These are phyloP conservation scores for Corchorus capsularis DNA, from an alignment of 345 rosid genomes.

Conservation along the genomic window DNA sequence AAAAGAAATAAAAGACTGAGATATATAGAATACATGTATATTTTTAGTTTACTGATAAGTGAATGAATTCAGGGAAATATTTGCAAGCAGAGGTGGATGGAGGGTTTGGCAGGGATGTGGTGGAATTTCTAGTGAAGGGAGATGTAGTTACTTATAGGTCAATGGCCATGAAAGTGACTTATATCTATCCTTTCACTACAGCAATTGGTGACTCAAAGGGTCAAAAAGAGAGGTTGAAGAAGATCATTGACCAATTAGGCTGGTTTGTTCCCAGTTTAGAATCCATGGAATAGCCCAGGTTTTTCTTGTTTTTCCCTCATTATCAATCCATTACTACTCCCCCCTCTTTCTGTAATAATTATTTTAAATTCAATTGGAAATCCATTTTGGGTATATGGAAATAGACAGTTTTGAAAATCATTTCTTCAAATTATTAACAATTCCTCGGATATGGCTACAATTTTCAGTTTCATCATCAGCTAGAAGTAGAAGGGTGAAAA, in stretches of 20 bases:
- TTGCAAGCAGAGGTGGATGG: conserved; percentile 78
- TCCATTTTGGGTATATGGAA: background rate
- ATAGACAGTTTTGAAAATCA: background rate
- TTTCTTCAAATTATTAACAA: too few relatives aligned
- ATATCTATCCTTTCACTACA: conserved; percentile 89
- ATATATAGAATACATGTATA: background rate
- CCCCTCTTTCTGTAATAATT: background rate
- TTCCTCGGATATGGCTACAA: too few relatives aligned
- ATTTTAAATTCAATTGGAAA: background rate
- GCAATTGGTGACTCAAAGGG: conserved; percentile 90
- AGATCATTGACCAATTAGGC: conserved; percentile 59
- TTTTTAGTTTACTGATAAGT: background rate
- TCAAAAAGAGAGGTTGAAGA: conserved; percentile 77
- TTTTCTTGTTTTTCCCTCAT: background rate
- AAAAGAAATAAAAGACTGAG: background rate
- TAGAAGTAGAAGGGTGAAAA: too few relatives aligned
- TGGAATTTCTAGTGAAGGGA: conserved; percentile 79
- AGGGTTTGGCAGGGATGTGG: conserved; percentile 69
- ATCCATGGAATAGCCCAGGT: conserved; percentile 56
- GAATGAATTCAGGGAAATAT: conserved; percentile 55
- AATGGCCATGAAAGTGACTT: conserved; percentile 82
- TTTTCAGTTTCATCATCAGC: too few relatives aligned
- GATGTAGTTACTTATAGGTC: conserved; percentile 75
- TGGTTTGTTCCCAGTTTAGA: conserved; percentile 88
- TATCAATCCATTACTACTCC: background rate